A percentile compares a stretch with the other conserved stretches of the same genome.
phyloP scores from a whole-genome alignment of 176 grass and related monocot species.

The Microstegium vimineum region DNA sequence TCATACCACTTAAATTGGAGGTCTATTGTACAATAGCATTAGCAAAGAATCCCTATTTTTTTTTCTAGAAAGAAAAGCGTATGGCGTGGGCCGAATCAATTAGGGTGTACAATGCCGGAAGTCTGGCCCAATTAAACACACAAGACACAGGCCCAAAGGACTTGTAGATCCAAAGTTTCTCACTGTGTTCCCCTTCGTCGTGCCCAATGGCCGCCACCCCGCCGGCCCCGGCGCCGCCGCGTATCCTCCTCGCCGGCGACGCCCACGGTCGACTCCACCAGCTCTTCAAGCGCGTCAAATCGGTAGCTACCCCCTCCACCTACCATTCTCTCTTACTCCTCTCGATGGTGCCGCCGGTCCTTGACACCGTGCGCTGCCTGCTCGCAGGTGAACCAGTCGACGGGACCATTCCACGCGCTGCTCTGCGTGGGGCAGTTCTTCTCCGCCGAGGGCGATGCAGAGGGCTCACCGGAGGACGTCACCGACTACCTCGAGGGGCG shows the following conservation, averaged over 20 bases:
- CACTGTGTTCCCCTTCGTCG: no score
- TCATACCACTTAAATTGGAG: no score
- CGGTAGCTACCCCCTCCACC: slow-evolving; percentile 10
- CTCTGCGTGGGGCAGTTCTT: slow-evolving; percentile 94
- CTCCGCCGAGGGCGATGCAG: slow-evolving; percentile 36
- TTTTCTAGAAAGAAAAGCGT: not conserved
- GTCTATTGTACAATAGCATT: no score
- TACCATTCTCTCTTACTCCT: not conserved
- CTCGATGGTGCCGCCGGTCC: not conserved
- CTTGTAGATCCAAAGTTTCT: slow-evolving; percentile 1
- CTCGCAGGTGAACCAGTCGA: slow-evolving; percentile 76
- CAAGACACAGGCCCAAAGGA: not conserved
- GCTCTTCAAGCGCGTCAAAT: slow-evolving; percentile 88
- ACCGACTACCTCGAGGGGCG: slow-evolving; percentile 77
- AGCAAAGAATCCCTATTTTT: no score
- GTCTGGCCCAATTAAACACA: not conserved
- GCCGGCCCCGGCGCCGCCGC: slow-evolving; percentile 39
- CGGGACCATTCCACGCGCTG: slow-evolving; percentile 80
- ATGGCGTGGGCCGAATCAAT: not conserved
- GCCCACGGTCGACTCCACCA: slow-evolving; percentile 61
- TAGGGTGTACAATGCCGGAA: not conserved
- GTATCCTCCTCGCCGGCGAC: slow-evolving; percentile 86
- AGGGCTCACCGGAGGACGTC: slow-evolving; percentile 32
- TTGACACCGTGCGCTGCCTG: not conserved
- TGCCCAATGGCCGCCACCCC: slow-evolving; percentile 40